Evolutionary conservation across 2,329 filamentous ascomycete species (phyloP), one percentile per base, ranked within the genome.

Genomic region (Penicillium sp.): DNA sequence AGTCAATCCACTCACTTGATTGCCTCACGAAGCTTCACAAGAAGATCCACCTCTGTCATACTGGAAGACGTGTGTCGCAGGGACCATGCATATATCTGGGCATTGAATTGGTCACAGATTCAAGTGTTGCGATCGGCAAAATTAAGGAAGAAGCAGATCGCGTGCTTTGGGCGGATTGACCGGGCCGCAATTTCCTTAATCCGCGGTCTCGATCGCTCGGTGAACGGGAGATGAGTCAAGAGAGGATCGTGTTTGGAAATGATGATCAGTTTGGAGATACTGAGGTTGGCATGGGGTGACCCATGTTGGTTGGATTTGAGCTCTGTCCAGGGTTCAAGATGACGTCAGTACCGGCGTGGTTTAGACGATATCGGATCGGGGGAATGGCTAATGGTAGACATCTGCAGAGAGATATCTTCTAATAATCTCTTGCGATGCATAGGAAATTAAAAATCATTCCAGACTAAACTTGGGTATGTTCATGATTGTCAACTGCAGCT

Each of bases 41-140:
- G 43, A 31, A 59, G 48, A 31, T 54, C 48, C 23, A 47, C 57
- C 26, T 55, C 49, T 35, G 51, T 50, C 55, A 57, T 60, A 11
- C 6, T 44, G 47, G 33, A 15, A 6, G 11, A 14, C 6, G 6
- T 40, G 31, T 43, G 18, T 29, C 12, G 14, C 12, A n/a, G 18
- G 29, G n/a, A 14, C 3, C 14, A 23, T 27, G 48, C 48, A 31
- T 42, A 18, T 27, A 37, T 27, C 11, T 31, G 11, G 18, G 26
- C 15, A 22, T 18, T 12, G 26, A 26, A 29, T 18, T 8, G 23
- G 31, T 22, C 27, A 25, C 29, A 35, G 45, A 33, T 11, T 37
- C 33, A 31, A 31, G 33, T 18, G n/a, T 26, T 22, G 37, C n/a
- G 48, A 41, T 50, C 48, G 48, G 48, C 37, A 42, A 14, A 29